Base-by-base conservation (phyloP, 148 eudicot species). In the Fallopia convolvulus region DNA sequence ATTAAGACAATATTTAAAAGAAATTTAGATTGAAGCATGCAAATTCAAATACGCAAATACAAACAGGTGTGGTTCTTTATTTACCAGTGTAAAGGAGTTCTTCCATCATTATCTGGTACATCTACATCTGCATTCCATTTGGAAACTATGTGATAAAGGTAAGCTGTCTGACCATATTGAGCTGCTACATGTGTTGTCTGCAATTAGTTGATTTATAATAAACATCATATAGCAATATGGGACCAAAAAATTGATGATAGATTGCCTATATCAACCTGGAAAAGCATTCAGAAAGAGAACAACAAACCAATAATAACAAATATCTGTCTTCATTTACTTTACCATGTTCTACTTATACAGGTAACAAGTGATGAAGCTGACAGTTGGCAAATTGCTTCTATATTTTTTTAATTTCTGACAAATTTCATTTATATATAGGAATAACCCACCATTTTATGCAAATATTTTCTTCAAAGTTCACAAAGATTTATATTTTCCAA, bases 121-220 rank as follows among this genome's bases (percentile, higher is more conserved):
- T 95, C 97, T 76, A 97, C 94, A 87, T 95, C 97, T 72, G 98
- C 97, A 90, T 95, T 90, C 99, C 99, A 93, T 77, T 95, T 95
- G 82, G 94, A 87, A 53, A 93, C 94, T 74, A 90, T 79, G 78
- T 89, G 94, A 89, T 91, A 95, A 72, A 95, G 88, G 80, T 86
- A 95, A 72, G 98, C 88, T 40, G 99, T 95, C 87, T 95, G 99
- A 53, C 99, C 99, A 89, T 95, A 95, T 78, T 95, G 99, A 33
- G 99, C 97, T 60, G 99, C 99, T 84, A 95, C 99, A 82, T 95
- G 99, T 52, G 98, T 89, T 73, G 92, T 79, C 99, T 95, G 94
- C 90, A 90, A 78, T 33, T 33, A 33, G 46, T 68, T 36, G 20
- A 33, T 65, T 58, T 65, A 30, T 30, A 7, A 17, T 15, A 1